Conservation (phyloP, 139 green algal species). For the Tetradesmus lagerheimii region DNA sequence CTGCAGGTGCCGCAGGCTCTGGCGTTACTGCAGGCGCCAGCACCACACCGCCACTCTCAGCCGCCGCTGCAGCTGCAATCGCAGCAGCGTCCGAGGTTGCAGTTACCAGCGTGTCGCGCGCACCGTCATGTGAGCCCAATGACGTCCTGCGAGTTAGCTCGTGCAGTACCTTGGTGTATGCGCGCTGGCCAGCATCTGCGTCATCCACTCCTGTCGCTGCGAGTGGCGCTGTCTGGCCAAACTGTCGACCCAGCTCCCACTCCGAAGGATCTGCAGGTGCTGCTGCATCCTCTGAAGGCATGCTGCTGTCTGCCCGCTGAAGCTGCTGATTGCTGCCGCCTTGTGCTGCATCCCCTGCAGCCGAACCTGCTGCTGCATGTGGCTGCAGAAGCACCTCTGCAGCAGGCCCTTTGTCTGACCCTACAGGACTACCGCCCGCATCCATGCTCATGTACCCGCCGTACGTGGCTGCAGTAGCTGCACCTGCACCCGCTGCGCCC, state of each 20-base stretch:
- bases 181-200: neutral
- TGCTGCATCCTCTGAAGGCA: slow-evolving; percentile 1
- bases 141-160: slow-evolving; percentile 26
- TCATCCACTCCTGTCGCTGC: neutral
- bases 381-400: neutral
- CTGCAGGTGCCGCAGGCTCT: neutral
- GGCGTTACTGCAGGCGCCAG: neutral
- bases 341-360: neutral
- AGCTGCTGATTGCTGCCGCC: neutral
- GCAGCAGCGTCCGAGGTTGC: neutral
- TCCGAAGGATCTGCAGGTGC: slow-evolving; percentile 16
- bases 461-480: neutral
- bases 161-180: slow-evolving; percentile 37
- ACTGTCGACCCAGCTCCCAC: slow-evolving; percentile 40
- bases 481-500: neutral
- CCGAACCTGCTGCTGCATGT: neutral
- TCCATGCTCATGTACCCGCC: slow-evolving; percentile 17
- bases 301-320: neutral
- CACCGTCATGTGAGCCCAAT: neutral
- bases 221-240: slow-evolving; percentile 14
- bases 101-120: neutral
- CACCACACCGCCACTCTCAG: neutral
- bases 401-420: neutral
- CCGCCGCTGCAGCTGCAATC: neutral
- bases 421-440: neutral